Base-by-base conservation (phyloP, 805 yeast species). In the Wickerhamiella galacta region DNA sequence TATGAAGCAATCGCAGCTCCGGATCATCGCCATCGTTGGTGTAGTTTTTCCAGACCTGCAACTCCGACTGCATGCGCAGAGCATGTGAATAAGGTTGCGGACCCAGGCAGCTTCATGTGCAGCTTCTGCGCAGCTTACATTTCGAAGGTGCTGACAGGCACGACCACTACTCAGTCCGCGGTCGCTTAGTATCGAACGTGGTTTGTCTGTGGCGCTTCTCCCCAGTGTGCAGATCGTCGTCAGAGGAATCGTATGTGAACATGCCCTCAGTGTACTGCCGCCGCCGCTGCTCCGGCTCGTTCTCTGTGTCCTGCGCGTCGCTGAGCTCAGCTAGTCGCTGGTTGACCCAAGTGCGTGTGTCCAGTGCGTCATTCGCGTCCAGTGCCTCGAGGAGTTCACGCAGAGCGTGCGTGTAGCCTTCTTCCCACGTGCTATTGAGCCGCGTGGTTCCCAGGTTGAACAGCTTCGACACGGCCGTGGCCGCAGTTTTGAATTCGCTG, bases 401-500 rank as follows among this genome's bases (percentile, higher is more conserved):
- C 26, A 35, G 20, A 12, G 34, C 34, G 25, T 27, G 25, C 15
- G 17, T 18, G 29, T 30, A 35, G 20, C 38, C 38, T 20, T 31
- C 32, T 29, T 35, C 34, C 21, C 31, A 31, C 4, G 27, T 25
- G 7, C 28, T 18, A 8, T 35, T 28, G 10, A 22, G 20, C 18
- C 23, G 27, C 11, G 14, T 12, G 12, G 28, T 15, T 16, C 34
- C 30, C 9, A 35, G 31, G 16, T 30, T 35, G 27, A 31, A 35
- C 24, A 35, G 26, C 21, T 35, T 35, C 15, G 38, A 27, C 4
- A 35, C 29, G 9, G 38, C 34, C 18, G 24, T 27, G 8, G 38
- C 38, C 5, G 38, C 34, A 7, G 31, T 31, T 19, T 28, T 30
- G 32, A 35, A 35, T 29, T 35, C 38, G 20, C 27, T 16, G 2